Conservation (phyloP, 768 basidiomycete genomes). For the Neoboletus brunneissimus region DNA sequence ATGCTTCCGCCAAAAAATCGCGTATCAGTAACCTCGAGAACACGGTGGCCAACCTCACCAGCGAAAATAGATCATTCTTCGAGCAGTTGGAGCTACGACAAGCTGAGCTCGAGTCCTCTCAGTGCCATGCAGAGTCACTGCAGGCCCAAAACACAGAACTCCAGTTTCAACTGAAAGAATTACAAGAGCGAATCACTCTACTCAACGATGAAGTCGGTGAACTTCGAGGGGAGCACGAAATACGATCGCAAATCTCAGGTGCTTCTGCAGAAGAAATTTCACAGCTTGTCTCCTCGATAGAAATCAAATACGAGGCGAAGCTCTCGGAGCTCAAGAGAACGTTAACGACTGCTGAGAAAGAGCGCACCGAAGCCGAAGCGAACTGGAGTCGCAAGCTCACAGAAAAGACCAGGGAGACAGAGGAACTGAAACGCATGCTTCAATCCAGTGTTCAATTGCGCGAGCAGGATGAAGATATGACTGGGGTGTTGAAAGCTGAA, state of each 20-base stretch:
- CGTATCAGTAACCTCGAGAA: conserved; percentile 70
- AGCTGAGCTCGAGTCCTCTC: conserved; percentile 84
- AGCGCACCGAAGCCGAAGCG: conserved; percentile 82
- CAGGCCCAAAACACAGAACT: conserved; percentile 80
- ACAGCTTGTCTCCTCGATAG: conserved; percentile 68
- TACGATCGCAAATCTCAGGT: conserved; percentile 41
- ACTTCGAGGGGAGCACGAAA: conserved; percentile 55
- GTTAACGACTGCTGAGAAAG: conserved; percentile 66
- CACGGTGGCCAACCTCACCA: conserved; percentile 62
- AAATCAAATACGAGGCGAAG: conserved; percentile 73
- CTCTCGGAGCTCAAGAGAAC: conserved; percentile 68
- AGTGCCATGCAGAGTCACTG: conserved; percentile 69
- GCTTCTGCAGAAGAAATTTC: conserved; percentile 62
- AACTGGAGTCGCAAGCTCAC: conserved; percentile 85
- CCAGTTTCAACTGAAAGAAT: conserved; percentile 82
- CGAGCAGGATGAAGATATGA: conserved; percentile 55
- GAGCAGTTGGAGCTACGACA: conserved; percentile 85
- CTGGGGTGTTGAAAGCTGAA: conserved; percentile 50
- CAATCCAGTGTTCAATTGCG: conserved; percentile 56
- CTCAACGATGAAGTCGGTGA: conserved; percentile 72
- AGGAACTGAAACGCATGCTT: conserved; percentile 61
- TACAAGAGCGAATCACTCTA: conserved; percentile 65
- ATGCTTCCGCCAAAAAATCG: conserved; percentile 54
- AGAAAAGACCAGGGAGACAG: conserved; percentile 75
- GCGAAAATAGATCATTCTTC: conserved; percentile 79